These are phyloP conservation scores for Phaffomyces opuntiae DNA, from an alignment of 805 yeast species.

Conservation along the genomic window DNA sequence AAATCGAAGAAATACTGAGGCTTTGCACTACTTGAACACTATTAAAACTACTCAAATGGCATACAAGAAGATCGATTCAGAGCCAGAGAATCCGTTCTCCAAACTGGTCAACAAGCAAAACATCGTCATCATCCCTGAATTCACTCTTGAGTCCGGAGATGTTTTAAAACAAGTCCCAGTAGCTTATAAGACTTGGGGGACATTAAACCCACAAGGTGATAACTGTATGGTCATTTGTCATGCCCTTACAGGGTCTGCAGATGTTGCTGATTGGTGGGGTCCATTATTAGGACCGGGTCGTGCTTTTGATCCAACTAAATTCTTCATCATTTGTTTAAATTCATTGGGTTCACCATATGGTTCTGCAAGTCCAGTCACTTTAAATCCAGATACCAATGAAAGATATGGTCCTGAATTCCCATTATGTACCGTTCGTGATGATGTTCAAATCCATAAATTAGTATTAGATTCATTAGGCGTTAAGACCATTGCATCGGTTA, in stretches of 20 bases:
- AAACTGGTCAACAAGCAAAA: constrained; percentile 69
- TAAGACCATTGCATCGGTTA: constrained; percentile 70
- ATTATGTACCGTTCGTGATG: constrained; percentile 88
- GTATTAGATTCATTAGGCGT: constrained; percentile 78
- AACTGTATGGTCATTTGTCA: constrained; percentile 91
- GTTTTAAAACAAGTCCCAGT: constrained; percentile 68
- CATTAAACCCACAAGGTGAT: constrained; percentile 56
- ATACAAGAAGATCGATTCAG: constrained; percentile 16
- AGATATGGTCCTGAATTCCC: constrained; percentile 95
- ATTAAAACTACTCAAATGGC: neutral
- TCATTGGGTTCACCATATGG: constrained; percentile 98
- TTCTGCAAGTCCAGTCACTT: constrained; percentile 82
- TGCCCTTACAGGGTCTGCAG: constrained; percentile 93
- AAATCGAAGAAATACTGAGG: neutral
- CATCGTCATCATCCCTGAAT: constrained; percentile 69
- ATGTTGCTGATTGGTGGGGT: constrained; percentile 99
- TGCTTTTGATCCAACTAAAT: constrained; percentile 87
- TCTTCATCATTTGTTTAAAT: constrained; percentile 81
- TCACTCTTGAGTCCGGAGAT: constrained; percentile 78
- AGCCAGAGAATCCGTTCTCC: constrained; percentile 61
- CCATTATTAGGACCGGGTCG: constrained; percentile 79
- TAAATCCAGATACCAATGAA: constrained; percentile 67
- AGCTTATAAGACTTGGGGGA: constrained; percentile 96
- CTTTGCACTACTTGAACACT: neutral
- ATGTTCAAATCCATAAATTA: constrained; percentile 68